phyloP scores from a whole-genome alignment of 306 rosid genomes.

The Gillenia trifoliata region DNA sequence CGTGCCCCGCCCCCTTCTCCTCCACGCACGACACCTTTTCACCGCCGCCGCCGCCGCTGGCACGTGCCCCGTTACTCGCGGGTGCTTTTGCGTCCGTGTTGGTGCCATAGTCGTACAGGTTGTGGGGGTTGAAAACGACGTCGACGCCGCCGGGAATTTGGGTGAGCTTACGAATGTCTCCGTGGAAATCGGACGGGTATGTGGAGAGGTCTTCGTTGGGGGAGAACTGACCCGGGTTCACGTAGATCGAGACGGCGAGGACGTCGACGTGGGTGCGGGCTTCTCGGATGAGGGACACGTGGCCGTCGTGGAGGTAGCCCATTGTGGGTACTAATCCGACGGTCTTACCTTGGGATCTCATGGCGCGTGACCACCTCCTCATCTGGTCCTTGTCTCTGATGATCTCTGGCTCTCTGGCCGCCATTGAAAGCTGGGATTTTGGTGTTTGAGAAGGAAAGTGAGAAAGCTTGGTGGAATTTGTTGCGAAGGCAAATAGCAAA shows the following conservation, averaged over 20 bases:
- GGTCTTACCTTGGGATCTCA: slow-evolving; percentile 60
- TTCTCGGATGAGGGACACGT: slow-evolving; percentile 57
- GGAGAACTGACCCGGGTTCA: slow-evolving; percentile 85
- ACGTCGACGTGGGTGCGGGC: slow-evolving; percentile 48
- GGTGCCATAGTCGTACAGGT: slow-evolving; percentile 57
- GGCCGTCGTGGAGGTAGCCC: slow-evolving; percentile 88
- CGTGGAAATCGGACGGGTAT: slow-evolving; percentile 78
- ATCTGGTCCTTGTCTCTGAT: slow-evolving; percentile 52
- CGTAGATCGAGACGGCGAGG: slow-evolving; percentile 69
- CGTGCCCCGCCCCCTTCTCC: slow-evolving; percentile 54
- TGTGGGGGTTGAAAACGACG: slow-evolving; percentile 62
- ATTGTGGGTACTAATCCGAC: slow-evolving; percentile 78
- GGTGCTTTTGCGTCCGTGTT: neutral
- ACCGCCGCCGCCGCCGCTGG: neutral
- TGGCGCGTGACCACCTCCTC: slow-evolving; percentile 79
- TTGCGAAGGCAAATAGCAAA: neutral
- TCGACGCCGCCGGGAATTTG: slow-evolving; percentile 61
- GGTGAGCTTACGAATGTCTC: slow-evolving; percentile 59
- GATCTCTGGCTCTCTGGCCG: slow-evolving; percentile 35
- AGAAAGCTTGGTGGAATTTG: neutral
- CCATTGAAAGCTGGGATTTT: slow-evolving; percentile 27
- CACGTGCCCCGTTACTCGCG: neutral
- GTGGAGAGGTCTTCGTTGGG: slow-evolving; percentile 80
- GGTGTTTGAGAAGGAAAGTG: neutral
- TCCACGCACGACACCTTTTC: slow-evolving; percentile 56